Base-by-base conservation (phyloP, 176 grass and related monocot genomes). In the Alloteropsis semialata region DNA sequence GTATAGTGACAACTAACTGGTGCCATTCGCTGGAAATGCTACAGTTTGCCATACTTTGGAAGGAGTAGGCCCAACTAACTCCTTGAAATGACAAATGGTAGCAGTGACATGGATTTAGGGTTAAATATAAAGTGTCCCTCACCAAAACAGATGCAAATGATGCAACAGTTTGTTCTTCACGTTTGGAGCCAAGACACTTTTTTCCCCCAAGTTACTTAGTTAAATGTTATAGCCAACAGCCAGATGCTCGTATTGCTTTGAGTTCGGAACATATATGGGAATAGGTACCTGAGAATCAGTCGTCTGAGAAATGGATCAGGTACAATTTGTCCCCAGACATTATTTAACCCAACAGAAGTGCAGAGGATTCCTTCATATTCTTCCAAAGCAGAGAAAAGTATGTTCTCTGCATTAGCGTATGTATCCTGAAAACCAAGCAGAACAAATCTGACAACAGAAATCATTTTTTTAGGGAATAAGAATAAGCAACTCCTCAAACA, bases 291-390 rank as follows among this genome's bases (percentile, higher is more conserved):
- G 56, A 94, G 43, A 76, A 99, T 96, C 32, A 99, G 85, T 36
- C 97, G 87, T 65, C 93, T 86, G 30, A 96, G 83, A 87, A 99
- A 94, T 68, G 91, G 91, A 88, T 99, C 93, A 45, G 93, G 83
- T 87, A 99, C 84, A 86, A 99, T 82, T 83, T 94, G 97, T 59
- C 76, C 87, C 97, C 97, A 99, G 54, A 99, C 89, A 77, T 61
- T 72, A 76, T 94, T 82, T 49, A 99, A 85, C 43, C 77, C 86
- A 51, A 89, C 90, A 72, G 87, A 96, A 54, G 73, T 94, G 78
- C 89, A 91, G 17, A 96, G 84, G 46, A 72, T 85, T 76, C 86
- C 93, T 92, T 99, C 93, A 9, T 92, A 96, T 90, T 94, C 87
- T 80, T 92, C 93, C 67, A 99, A 71, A 85, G 93, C 85, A 81